phyloP scores from a whole-genome alignment of 2,329 filamentous ascomycete species.

The Acephala macrosclerotiorum region DNA sequence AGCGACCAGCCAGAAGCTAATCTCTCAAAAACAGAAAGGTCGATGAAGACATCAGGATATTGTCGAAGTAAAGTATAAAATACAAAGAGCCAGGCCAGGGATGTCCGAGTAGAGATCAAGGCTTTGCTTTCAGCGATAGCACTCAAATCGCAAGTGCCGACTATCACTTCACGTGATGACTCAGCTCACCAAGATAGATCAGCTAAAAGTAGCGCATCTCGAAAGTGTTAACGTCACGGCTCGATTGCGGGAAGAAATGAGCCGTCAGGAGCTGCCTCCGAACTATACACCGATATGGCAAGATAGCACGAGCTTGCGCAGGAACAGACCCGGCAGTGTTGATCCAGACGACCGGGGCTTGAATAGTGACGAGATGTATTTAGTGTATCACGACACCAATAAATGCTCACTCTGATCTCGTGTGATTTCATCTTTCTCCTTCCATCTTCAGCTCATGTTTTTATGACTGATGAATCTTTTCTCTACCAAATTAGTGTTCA shows the following conservation, averaged over 20 bases:
- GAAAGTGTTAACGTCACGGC: conserved; percentile 28
- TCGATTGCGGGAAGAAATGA: conserved; percentile 15
- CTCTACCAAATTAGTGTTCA: background rate
- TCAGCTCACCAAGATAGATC: background rate
- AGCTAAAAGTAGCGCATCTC: background rate
- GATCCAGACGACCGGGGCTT: background rate
- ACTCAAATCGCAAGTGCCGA: too few species aligned
- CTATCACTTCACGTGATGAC: background rate
- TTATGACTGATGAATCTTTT: background rate
- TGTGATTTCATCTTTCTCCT: background rate
- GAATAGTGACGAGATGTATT: conserved; percentile 27
- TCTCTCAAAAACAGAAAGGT: conserved; percentile 29
- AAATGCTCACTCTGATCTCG: conserved; percentile 19
- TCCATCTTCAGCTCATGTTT: background rate
- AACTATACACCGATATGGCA: background rate
- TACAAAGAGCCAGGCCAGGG: background rate
- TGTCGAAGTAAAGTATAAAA: background rate
- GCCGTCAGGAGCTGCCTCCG: background rate
- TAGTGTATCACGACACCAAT: conserved; percentile 19
- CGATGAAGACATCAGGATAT: conserved; percentile 28
- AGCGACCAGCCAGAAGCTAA: conserved; percentile 36
- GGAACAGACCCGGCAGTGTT: conserved; percentile 19
- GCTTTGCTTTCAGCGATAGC: too few species aligned
- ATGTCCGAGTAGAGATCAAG: background rate
- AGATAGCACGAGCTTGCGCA: conserved; percentile 17